Evolutionary conservation across 2,329 filamentous ascomycete species (phyloP).

Genomic region (Emericellopsis cladophorae): DNA sequence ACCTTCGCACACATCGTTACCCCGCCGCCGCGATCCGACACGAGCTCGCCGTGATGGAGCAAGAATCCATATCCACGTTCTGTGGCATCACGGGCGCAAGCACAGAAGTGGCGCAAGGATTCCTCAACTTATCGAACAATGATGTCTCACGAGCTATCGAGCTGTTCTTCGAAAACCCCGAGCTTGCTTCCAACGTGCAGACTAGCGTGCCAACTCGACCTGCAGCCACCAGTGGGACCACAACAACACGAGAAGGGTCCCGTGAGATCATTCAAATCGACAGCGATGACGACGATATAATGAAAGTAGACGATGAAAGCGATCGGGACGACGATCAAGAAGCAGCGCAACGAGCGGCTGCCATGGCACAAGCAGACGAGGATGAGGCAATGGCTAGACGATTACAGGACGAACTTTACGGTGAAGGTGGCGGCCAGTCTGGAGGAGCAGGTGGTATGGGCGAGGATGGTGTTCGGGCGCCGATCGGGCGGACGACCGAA

Average conservation of each 20-base stretch:
- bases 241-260: conserved; percentile 19
- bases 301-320: conserved; percentile 23
- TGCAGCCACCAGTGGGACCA: conserved; percentile 13
- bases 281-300: conserved; percentile 51
- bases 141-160: conserved; percentile 78
- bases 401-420: conserved; percentile 85
- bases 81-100: conserved; percentile 67
- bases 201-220: conserved; percentile 12
- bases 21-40: no score
- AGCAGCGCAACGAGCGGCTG: conserved; percentile 24
- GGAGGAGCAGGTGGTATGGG: conserved; percentile 10
- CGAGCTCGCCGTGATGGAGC: conserved; percentile 44
- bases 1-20: no score
- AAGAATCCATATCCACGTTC: conserved; percentile 66
- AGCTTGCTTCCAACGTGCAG: conserved; percentile 34
- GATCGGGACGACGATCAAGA: conserved; percentile 24
- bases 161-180: conserved; percentile 82
- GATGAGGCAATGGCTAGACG: conserved; percentile 88
- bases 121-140: conserved; percentile 73
- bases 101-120: conserved; percentile 64
- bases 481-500: conserved; percentile 83
- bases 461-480: conserved; percentile 64
- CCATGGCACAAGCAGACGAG: conserved; percentile 58
- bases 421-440: conserved; percentile 24
- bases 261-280: conserved; percentile 55